Evolutionary conservation across 805 yeast genomes (phyloP), one percentile per base, ranked within the genome.

Genomic region (Lachancea waltii): DNA sequence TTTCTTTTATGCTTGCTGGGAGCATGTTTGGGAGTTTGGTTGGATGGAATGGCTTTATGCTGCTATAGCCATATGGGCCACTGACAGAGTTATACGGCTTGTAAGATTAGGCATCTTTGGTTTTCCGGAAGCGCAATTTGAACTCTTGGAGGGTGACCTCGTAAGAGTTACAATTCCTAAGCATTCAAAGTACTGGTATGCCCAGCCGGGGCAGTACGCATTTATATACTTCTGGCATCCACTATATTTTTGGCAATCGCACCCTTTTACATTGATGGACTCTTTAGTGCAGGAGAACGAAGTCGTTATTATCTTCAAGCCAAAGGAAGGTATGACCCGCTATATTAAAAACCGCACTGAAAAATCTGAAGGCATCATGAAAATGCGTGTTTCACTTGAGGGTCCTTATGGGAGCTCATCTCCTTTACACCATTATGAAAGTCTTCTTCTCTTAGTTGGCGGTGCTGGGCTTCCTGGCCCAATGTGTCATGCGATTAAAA

Each of bases 41-140:
- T 74, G 74, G 69, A 67, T 69, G 47, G 72, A 67, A 40, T 75
- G 69, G 62, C 48, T 70, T 16, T 76, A 73, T 40, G 71, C 76
- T 4, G 52, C 79, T 6, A 68, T 75, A 42, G 79, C 75, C 0
- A 65, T 85, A 6, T 86, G 95, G 95, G 69, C 64, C 2, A 67
- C 75, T 46, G 94, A 86, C 53, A 65, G 89, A 39, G 42, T 75
- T 0, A 50, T 73, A 7, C 69, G 95, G 45, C 42, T 79, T 7
- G 61, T 69, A 1, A 69, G 85, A 38, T 57, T 85, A 2, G 36
- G 70, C 11, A 51, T 63, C 23, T 79, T 81, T 45, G 95, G 95
- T 5, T 74, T 72, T 17, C 72, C 76, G 17, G 53, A 63, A 10
- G 82, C 80, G 11, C 63, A 64, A 30, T 57, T 10, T 48, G 56